A percentile compares a stretch with the other conserved stretches of the same genome.
Evolutionary conservation across 441 rosid genomes (phyloP).

Genomic region (Populus hybrid): DNA sequence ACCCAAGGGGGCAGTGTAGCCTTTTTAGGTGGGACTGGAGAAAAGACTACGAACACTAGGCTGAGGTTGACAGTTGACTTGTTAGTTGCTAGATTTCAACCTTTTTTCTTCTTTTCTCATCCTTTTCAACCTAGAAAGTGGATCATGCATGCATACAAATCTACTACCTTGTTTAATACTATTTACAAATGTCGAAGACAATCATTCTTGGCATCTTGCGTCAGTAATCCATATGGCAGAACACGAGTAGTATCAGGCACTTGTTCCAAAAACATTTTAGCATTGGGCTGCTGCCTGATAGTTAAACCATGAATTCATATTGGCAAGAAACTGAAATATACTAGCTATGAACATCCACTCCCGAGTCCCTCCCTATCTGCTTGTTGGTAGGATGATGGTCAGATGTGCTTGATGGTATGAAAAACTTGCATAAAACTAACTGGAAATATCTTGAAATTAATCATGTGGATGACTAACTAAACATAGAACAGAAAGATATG

Average conservation of each 20-base stretch:
- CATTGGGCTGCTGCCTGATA: neutral
- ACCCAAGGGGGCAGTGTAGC: neutral
- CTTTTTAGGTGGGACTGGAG: neutral
- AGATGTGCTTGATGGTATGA: too few species aligned
- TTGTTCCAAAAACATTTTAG: neutral
- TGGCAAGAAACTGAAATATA: neutral
- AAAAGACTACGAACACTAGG: neutral
- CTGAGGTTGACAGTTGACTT: neutral
- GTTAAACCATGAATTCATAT: neutral
- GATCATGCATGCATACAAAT: neutral
- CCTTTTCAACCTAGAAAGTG: neutral
- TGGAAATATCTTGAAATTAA: neutral
- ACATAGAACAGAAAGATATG: neutral
- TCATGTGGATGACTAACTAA: neutral
- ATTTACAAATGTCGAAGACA: neutral
- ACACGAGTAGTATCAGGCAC: neutral
- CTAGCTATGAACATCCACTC: neutral
- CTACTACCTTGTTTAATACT: neutral
- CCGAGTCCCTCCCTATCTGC: neutral
- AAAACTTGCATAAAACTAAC: neutral
- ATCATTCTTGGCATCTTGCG: neutral
- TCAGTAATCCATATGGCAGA: neutral
- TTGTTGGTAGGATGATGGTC: neutral
- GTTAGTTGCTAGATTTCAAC: conserved; percentile 6
- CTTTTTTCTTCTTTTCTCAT: neutral